These are phyloP conservation scores for Rhizopogon sp. DNA, from an alignment of 768 basidiomycete genomes.

Conservation along the genomic window DNA sequence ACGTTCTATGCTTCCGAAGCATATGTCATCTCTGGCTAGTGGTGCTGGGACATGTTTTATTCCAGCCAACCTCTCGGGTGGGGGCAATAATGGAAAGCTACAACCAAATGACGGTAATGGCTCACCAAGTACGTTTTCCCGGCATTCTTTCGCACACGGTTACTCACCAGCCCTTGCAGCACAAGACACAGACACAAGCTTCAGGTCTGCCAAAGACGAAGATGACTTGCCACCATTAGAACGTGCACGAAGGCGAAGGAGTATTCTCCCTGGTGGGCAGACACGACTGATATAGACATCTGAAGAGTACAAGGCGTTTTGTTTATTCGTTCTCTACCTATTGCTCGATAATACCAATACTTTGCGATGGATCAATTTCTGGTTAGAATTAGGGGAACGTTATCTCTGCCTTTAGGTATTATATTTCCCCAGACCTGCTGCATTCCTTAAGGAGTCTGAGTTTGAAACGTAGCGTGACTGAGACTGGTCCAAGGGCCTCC, in stretches of 20 bases:
- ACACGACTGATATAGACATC: constrained; percentile 14
- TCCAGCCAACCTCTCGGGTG: constrained; percentile 9
- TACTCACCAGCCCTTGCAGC: constrained; percentile 8
- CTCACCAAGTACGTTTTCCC: constrained; percentile 17
- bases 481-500: too few species aligned
- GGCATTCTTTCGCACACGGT: neutral
- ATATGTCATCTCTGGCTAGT: constrained; percentile 34
- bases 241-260: constrained; percentile 52
- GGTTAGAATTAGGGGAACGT: neutral
- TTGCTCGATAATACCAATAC: neutral
- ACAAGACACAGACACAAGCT: constrained; percentile 23
- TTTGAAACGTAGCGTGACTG: neutral
- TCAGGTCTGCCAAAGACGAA: constrained; percentile 32
- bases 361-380: neutral
- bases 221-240: constrained; percentile 67
- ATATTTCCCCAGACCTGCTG: too few species aligned
- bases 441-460: neutral
- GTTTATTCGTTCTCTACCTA: neutral
- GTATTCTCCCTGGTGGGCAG: constrained; percentile 28
- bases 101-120: constrained; percentile 22
- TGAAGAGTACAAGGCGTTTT: neutral
- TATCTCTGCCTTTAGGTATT: neutral
- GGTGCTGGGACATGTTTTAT: constrained; percentile 10
- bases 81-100: constrained; percentile 20
- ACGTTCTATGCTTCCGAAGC: constrained; percentile 67